A percentile compares a stretch with the other conserved stretches of the same genome.
These are phyloP conservation scores for Peronospora farinosa DNA, from an alignment of 352 stramenopile species.

Conservation along the genomic window DNA sequence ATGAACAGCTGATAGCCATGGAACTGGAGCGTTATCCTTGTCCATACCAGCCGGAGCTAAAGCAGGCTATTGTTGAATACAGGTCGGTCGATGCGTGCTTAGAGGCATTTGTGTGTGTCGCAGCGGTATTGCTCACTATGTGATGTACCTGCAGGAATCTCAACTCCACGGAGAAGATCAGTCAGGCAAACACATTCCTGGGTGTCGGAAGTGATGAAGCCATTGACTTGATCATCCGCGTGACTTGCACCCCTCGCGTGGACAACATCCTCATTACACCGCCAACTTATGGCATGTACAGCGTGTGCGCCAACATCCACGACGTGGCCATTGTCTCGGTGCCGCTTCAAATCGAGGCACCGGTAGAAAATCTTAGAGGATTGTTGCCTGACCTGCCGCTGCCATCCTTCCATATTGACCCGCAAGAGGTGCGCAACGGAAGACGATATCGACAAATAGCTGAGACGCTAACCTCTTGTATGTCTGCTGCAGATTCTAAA, in stretches of 20 bases:
- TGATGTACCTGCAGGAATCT: slow-evolving; percentile 35
- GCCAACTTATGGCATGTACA: slow-evolving; percentile 99
- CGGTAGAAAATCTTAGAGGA: slow-evolving; percentile 52
- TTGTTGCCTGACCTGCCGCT: slow-evolving; percentile 51
- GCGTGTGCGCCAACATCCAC: slow-evolving; percentile 97
- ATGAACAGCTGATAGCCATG: slow-evolving; percentile 60
- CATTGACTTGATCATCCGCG: slow-evolving; percentile 97
- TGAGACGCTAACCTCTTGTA: neutral
- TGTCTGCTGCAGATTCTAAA: slow-evolving; percentile 67
- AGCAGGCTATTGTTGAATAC: slow-evolving; percentile 85
- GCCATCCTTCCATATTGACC: slow-evolving; percentile 79
- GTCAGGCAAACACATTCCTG: slow-evolving; percentile 92
- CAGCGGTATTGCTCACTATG: slow-evolving; percentile 1
- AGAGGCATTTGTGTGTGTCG: neutral
- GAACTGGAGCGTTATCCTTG: slow-evolving; percentile 93
- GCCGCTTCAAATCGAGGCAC: slow-evolving; percentile 79
- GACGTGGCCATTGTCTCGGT: slow-evolving; percentile 92
- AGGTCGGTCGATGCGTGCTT: slow-evolving; percentile 36
- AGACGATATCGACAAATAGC: neutral
- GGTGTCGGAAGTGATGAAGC: slow-evolving; percentile 98
- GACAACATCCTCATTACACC: slow-evolving; percentile 95
- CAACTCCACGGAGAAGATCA: slow-evolving; percentile 49
- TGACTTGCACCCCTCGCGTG: slow-evolving; percentile 91
- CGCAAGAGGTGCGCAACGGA: slow-evolving; percentile 37
- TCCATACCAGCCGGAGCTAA: slow-evolving; percentile 92